Evolutionary conservation across 306 rosid species (phyloP).

Genomic region (Alnus glutinosa): DNA sequence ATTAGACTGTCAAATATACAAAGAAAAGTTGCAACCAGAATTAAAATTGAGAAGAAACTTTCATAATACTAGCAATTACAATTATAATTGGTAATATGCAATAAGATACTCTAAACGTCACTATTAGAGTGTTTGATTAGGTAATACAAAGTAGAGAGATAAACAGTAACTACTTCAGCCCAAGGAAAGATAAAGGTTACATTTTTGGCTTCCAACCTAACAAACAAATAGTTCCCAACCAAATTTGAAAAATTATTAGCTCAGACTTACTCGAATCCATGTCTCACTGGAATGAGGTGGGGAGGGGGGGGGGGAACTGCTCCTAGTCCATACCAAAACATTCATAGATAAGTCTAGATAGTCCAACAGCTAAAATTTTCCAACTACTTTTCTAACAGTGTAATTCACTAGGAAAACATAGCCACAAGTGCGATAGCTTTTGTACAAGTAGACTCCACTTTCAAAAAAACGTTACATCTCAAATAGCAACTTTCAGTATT

Average conservation of each 20-base stretch:
- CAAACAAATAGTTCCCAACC: not conserved
- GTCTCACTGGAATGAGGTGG: not conserved
- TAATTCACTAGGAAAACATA: not conserved
- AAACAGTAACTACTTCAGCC: not conserved
- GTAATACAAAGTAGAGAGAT: not conserved
- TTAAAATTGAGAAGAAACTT: not conserved
- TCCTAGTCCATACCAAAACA: not conserved
- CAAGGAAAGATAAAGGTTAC: not conserved
- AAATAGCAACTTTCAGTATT: not conserved
- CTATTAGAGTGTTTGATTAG: not conserved
- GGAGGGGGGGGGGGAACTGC: not conserved
- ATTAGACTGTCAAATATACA: not conserved
- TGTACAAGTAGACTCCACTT: not conserved
- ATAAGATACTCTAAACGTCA: not conserved
- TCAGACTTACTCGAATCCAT: not conserved
- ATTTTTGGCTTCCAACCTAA: not conserved
- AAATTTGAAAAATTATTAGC: not conserved
- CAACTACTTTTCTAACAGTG: not conserved
- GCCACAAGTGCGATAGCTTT: not conserved
- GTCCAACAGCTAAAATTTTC: not conserved
- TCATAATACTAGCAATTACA: not conserved
- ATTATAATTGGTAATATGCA: not conserved
- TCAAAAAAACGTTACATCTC: not conserved
- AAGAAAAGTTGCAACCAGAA: not conserved
- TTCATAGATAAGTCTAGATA: not conserved